Percentiles rank a stretch among this genome's conserved stretches.
These are phyloP conservation scores for Anthracocystis panici-leucophaei DNA, from an alignment of 1,284 basidiomycete genomes.

Conservation along the genomic window DNA sequence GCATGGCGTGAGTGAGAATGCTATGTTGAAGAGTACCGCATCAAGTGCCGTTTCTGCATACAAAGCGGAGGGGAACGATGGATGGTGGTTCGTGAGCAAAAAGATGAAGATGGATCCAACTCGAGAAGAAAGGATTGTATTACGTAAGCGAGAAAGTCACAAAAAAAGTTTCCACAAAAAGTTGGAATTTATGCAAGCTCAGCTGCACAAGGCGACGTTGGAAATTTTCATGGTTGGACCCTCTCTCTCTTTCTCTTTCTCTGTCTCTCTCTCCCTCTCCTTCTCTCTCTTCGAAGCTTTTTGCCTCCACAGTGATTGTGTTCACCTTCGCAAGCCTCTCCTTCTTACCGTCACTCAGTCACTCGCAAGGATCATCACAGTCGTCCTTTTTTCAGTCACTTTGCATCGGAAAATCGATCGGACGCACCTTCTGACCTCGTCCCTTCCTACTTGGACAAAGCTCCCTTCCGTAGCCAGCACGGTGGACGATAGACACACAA, in stretches of 20 bases:
- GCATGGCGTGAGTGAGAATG: conserved; percentile 40
- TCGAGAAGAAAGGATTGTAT: conserved; percentile 14
- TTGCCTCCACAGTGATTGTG: not conserved
- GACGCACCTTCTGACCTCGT: not conserved
- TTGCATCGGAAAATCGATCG: too few relatives aligned
- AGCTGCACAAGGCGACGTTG: not conserved
- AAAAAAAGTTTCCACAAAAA: conserved; percentile 1
- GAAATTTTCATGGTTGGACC: conserved; percentile 14
- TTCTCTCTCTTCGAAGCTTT: not conserved
- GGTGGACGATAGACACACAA: not conserved
- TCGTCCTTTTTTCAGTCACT: not conserved
- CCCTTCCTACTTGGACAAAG: not conserved
- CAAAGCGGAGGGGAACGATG: not conserved
- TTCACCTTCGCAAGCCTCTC: not conserved
- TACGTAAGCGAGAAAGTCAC: conserved; percentile 26
- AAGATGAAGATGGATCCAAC: not conserved
- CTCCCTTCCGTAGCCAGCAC: not conserved
- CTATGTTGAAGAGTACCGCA: conserved; percentile 13
- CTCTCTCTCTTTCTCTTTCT: not conserved
- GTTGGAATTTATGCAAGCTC: not conserved
- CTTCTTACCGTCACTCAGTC: not conserved
- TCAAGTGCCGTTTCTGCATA: not conserved
- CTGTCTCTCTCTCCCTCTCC: conserved; percentile 2
- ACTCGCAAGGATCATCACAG: not conserved
- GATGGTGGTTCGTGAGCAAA: conserved; percentile 1